Evolutionary conservation across 306 rosid species (phyloP).

Genomic region (Cucurbita moschata): DNA sequence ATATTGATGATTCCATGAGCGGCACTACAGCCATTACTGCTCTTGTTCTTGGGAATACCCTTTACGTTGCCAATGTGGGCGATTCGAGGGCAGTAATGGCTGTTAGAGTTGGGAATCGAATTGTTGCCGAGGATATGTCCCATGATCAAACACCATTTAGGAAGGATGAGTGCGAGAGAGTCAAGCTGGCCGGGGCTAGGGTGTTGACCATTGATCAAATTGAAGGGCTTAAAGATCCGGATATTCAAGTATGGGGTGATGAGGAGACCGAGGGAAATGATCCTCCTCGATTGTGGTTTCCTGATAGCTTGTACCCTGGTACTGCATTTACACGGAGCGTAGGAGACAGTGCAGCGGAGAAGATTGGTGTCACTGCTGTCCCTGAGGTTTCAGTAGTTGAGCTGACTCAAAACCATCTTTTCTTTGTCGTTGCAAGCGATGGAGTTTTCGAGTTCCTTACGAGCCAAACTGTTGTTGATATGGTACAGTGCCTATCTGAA

Average conservation of each 20-base stretch:
- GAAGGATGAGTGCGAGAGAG: constrained; percentile 83
- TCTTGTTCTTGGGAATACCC: constrained; percentile 56
- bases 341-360: constrained; percentile 78
- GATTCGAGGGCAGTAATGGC: constrained; percentile 88
- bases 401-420: constrained; percentile 66
- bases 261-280: constrained; percentile 75
- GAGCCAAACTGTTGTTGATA: constrained; percentile 78
- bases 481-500: constrained; percentile 34
- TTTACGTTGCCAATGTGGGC: constrained; percentile 88
- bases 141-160: constrained; percentile 90
- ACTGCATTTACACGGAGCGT: constrained; percentile 97
- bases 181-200: constrained; percentile 78
- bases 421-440: constrained; percentile 90
- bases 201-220: constrained; percentile 85
- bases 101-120: constrained; percentile 58
- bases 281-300: constrained; percentile 96
- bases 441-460: constrained; percentile 91
- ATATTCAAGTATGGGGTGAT: constrained; percentile 74
- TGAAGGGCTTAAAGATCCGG: constrained; percentile 83
- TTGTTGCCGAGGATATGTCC: constrained; percentile 72
- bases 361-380: constrained; percentile 71
- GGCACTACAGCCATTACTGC: constrained; percentile 93
- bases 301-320: constrained; percentile 64
- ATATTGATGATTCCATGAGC: constrained; percentile 83
- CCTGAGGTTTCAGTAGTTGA: constrained; percentile 65